Conservation (phyloP, 2,329 filamentous ascomycete species). For the Dendrostoma leiphaemia region DNA sequence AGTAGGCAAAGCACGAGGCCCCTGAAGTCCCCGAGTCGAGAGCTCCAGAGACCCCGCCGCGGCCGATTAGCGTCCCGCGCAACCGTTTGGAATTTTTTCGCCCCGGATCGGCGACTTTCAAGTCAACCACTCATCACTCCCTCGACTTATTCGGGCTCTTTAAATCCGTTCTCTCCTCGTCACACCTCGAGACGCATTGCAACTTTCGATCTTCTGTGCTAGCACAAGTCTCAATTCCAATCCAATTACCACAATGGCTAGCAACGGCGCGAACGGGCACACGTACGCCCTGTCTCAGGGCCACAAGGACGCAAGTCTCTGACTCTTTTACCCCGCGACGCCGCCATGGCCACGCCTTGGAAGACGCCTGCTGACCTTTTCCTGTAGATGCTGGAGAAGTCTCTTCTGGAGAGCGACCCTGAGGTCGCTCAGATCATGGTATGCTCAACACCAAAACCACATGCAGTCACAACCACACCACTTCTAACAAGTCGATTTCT, state of each 20-base stretch:
- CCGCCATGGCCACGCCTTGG: background rate
- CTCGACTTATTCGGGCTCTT: background rate
- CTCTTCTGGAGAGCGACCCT: slow-evolving; percentile 84
- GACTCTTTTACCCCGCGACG: slow-evolving; percentile 1
- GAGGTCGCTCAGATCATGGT: slow-evolving; percentile 98
- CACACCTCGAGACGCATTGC: background rate
- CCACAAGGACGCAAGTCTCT: slow-evolving; percentile 32
- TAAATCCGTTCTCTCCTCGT: background rate
- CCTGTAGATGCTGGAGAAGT: slow-evolving; percentile 89
- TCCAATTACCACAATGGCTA: slow-evolving; percentile 26
- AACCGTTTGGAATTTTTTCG: slow-evolving; percentile 15
- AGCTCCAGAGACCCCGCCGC: slow-evolving; percentile 12
- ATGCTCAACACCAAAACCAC: slow-evolving; percentile 32
- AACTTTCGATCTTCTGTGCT: background rate
- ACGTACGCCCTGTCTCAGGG: slow-evolving; percentile 34
- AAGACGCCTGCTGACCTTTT: slow-evolving; percentile 26
- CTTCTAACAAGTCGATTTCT: slow-evolving; percentile 12
- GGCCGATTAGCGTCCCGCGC: slow-evolving; percentile 2
- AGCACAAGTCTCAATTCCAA: background rate
- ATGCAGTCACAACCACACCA: background rate
- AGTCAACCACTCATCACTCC: background rate
- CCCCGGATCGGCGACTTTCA: slow-evolving; percentile 8
- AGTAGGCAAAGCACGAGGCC: background rate
- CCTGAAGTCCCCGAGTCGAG: slow-evolving; percentile 13
- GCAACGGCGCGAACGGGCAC: slow-evolving; percentile 22